Conservation (phyloP, 257 asterid species). For the Dorcoceras hygrometricum region DNA sequence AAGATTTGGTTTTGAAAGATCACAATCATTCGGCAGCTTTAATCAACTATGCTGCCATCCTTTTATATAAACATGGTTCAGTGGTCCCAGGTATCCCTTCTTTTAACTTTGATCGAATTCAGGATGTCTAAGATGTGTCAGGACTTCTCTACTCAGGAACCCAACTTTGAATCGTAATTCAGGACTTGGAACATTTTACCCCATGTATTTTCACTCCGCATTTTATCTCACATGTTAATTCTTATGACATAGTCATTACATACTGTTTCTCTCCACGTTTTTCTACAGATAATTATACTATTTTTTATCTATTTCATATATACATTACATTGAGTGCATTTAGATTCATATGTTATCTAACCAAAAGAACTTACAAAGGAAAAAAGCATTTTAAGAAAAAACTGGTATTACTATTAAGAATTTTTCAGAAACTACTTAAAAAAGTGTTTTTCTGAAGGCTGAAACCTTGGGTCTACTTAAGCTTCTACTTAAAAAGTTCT, state of each 20-base stretch:
- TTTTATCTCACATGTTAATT: not conserved
- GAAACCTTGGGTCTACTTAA: not conserved
- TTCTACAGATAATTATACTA: not conserved
- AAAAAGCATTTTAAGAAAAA: not conserved
- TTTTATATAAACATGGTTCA: constrained; percentile 75
- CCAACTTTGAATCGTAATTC: not conserved
- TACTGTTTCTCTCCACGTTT: not conserved
- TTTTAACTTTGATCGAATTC: constrained; percentile 1
- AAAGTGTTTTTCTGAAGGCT: not conserved
- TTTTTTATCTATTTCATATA: too few relatives aligned
- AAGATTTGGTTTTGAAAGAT: constrained; percentile 74
- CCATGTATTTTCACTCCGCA: not conserved
- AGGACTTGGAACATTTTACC: too few relatives aligned
- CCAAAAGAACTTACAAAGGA: not conserved
- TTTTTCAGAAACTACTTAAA: too few relatives aligned
- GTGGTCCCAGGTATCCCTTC: constrained; percentile 61
- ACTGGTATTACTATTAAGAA: not conserved
- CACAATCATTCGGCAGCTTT: constrained; percentile 93
- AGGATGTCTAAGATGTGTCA: not conserved
- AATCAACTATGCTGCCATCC: constrained; percentile 80
- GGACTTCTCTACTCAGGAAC: not conserved
- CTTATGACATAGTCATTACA: not conserved
- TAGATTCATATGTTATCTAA: not conserved
- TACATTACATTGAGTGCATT: not conserved
- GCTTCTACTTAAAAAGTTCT: not conserved